Base-by-base conservation (phyloP, 345 rosid species). In the Turnera subulata region DNA sequence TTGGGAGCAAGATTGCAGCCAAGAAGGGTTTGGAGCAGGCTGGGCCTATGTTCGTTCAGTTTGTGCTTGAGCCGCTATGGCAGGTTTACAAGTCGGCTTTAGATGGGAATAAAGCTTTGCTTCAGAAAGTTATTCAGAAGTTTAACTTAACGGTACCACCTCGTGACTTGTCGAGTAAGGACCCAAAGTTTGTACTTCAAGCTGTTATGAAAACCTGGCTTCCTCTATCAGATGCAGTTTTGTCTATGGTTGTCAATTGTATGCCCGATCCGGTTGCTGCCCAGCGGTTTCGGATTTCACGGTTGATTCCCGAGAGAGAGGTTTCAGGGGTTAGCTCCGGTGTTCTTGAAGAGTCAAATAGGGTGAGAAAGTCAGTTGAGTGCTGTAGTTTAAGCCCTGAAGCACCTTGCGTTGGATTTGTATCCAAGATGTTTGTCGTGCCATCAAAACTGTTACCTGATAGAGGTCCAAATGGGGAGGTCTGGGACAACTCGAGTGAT, bases 21-120 rank as follows among this genome's bases (percentile, higher is more conserved):
- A 29, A 29, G 35, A 29, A 62, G 63, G 83, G 68, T 6, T 80
- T 75, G 26, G 80, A 79, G 63, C 89, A 80, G 68, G 84, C 79
- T n/a, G 70, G 77, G 26, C 98, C 98, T 26, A 86, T 89, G 97
- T 92, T 89, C 76, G 98, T 92, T 50, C 91, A 89, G 72, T 86
- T 83, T 76, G 96, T 92, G 69, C 97, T 92, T 60, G 96, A 92
- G 60, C 98, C 88, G 14, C 76, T 92, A 50, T 89, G 98, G 98
- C 77, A 85, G 78, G 85, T 92, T 61, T 89, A 89, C 67, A 76
- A 82, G 46, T 84, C 88, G 51, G 89, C 89, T 53, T 61, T 84
- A 44, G 84, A 73, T 50, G 88, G 97, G 24, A 81, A 78, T 67
- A 83, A 60, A 75, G 73, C 59, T 6, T 50, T 83, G 54, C 80